Evolutionary conservation across 352 stramenopile genomes (phyloP).

Genomic region (Globisporangium middletonii): DNA sequence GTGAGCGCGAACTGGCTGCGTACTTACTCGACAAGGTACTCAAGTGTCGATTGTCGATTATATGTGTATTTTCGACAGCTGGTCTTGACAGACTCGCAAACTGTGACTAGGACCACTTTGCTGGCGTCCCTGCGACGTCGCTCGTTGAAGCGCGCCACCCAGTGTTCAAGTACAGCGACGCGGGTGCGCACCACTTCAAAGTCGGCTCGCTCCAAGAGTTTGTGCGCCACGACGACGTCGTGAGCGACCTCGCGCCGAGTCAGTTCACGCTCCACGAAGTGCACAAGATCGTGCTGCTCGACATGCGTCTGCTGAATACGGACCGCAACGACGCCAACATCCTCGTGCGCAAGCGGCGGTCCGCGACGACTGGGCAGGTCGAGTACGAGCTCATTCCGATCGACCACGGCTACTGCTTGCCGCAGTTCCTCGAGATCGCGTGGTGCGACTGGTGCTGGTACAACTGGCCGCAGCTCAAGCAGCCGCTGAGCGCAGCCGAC

Average conservation of each 20-base stretch:
- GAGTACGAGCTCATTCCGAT: conserved; percentile 97
- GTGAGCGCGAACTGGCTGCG: conserved; percentile 95
- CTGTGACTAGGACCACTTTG: conserved; percentile 73
- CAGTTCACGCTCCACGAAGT: conserved; percentile 90
- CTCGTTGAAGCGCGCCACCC: conserved; percentile 70
- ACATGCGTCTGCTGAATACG: conserved; percentile 98
- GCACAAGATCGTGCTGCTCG: conserved; percentile 98
- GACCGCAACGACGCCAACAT: conserved; percentile 98
- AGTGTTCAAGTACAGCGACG: conserved; percentile 68
- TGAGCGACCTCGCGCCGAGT: conserved; percentile 90
- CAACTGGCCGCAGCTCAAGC: conserved; percentile 92
- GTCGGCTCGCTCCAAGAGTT: conserved; percentile 97
- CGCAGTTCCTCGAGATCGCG: conserved; percentile 93
- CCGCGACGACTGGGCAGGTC: conserved; percentile 30
- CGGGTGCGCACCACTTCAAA: conserved; percentile 78
- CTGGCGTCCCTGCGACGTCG: conserved; percentile 68
- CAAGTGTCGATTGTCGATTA: background rate
- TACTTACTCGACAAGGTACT: conserved; percentile 93
- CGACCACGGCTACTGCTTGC: conserved; percentile 98
- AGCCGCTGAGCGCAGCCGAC: conserved; percentile 60
- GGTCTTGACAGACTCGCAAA: conserved; percentile 8
- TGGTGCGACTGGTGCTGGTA: conserved; percentile 99
- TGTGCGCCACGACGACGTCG: conserved; percentile 92
- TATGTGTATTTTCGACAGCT: background rate
- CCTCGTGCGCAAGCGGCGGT: conserved; percentile 85